Evolutionary conservation across 441 rosid species (phyloP).

Genomic region (Erodium trifolium): DNA sequence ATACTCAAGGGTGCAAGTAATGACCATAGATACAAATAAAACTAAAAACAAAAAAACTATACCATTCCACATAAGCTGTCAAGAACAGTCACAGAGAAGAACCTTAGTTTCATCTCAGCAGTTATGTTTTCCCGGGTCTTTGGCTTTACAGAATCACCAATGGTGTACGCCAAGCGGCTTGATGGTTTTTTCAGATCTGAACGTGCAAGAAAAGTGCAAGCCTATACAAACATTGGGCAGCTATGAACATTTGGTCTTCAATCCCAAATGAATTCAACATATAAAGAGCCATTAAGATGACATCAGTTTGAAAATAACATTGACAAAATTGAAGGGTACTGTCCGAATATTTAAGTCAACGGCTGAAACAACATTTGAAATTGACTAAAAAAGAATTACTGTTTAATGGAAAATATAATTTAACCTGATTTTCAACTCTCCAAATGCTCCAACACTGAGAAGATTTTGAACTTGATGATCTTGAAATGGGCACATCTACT

Average conservation of each 20-base stretch:
- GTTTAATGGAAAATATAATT: constrained; percentile 6
- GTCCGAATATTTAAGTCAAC: neutral
- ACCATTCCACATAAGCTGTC: constrained; percentile 98
- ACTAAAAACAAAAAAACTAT: constrained; percentile 17
- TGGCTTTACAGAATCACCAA: constrained; percentile 88
- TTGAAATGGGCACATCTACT: constrained; percentile 65
- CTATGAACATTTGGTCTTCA: neutral
- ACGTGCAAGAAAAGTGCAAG: constrained; percentile 94
- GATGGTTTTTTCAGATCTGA: constrained; percentile 89
- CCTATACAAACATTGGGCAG: constrained; percentile 45
- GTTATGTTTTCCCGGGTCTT: constrained; percentile 76
- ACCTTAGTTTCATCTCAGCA: constrained; percentile 81
- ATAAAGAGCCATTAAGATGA: neutral
- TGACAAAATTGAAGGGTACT: neutral
- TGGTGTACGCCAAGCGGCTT: constrained; percentile 61
- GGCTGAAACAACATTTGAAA: neutral
- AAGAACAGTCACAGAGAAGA: constrained; percentile 71
- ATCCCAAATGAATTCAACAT: neutral
- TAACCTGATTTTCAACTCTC: constrained; percentile 98
- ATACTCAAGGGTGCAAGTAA: neutral
- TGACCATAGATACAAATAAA: neutral
- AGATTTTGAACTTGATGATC: constrained; percentile 69
- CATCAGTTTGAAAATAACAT: neutral
- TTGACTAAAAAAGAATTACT: constrained; percentile 11
- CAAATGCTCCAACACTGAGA: constrained; percentile 96